Conservation (phyloP, 2,329 filamentous ascomycete genomes). For the Rutstroemia sp. region DNA sequence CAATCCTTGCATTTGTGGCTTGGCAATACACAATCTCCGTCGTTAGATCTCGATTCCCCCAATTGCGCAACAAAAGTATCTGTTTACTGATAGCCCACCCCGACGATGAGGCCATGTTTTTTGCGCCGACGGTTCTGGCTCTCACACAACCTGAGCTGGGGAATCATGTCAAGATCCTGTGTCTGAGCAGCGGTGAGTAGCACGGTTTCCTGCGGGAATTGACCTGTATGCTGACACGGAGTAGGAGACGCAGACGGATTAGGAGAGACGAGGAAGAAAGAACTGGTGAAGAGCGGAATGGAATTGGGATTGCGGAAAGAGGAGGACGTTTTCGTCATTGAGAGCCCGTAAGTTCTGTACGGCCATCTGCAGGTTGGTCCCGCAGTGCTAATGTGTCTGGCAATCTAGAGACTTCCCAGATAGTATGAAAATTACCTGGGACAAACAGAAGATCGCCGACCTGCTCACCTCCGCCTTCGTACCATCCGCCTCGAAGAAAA, state of each 20-base stretch:
- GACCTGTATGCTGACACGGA: slow-evolving; percentile 15
- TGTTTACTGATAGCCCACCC: slow-evolving; percentile 92
- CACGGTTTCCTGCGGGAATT: background rate
- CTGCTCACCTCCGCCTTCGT: slow-evolving; percentile 70
- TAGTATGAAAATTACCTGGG: slow-evolving; percentile 78
- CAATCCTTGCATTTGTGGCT: slow-evolving; percentile 33
- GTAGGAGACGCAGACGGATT: slow-evolving; percentile 79
- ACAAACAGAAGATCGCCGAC: slow-evolving; percentile 58
- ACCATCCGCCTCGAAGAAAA: slow-evolving; percentile 36
- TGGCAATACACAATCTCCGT: slow-evolving; percentile 32
- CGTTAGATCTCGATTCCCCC: slow-evolving; percentile 48
- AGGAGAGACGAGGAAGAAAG: slow-evolving; percentile 72
- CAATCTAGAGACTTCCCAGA: slow-evolving; percentile 65
- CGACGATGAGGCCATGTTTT: slow-evolving; percentile 99
- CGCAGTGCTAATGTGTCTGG: slow-evolving; percentile 2
- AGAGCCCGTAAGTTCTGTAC: slow-evolving; percentile 53
- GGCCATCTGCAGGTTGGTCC: background rate
- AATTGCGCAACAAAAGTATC: slow-evolving; percentile 74
- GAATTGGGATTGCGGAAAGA: slow-evolving; percentile 65
- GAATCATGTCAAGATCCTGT: slow-evolving; percentile 92
- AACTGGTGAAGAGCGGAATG: slow-evolving; percentile 74
- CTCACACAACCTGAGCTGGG: slow-evolving; percentile 71
- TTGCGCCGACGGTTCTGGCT: slow-evolving; percentile 80
- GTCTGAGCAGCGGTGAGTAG: slow-evolving; percentile 69
- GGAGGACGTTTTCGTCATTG: slow-evolving; percentile 79